Evolutionary conservation across 2,329 filamentous ascomycete genomes (phyloP), one percentile per base, ranked within the genome.

Genomic region (Sphaerostilbella broomeana): DNA sequence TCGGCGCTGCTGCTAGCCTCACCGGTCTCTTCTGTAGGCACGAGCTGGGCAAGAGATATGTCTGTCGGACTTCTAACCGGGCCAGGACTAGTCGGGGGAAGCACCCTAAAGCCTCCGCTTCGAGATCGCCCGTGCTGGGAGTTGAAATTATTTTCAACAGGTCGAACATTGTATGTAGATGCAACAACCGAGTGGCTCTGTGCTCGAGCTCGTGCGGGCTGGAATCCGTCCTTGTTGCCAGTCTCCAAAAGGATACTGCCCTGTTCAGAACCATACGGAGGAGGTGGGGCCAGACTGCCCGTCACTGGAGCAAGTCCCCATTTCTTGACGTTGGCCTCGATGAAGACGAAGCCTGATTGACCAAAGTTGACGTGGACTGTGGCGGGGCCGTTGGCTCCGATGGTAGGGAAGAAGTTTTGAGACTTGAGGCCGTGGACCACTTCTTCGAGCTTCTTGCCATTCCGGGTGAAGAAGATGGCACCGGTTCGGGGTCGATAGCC

Each of bases 311-410:
- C 92, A 40, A 98, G 70, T 2, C 92, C 92, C 92, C 92, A 98
- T 71, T 97, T 98, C 78, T 98, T 98, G 45, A 98, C 92, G 55
- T 98, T 98, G 46, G 90, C 92, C 64, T 98, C 92, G 52, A 98
- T 97, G 57, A 97, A 98, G 34, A 98, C 92, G 57, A 97, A 98
- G 22, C 92, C 92, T 56, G 92, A 86, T 60, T 98, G 92, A 6
- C 92, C 92, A 60, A 98, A 94, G 61, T 98, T 98, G 58, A 97
- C 92, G 59, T 98, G 90, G 1, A 98, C 78, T 21, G 82, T 82
- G 54, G 86, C 89, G 12, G 92, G 92, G 1, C 92, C 92, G 57
- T 92, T 95, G 42, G 92, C 89, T 29, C 92, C 92, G n/a, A 98
- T 78, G 0, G 92, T 92, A 1, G 92, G 92, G 65, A 98, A 98